Evolutionary conservation across 2,329 filamentous ascomycete genomes (phyloP).

Genomic region (Nectriaceae sp.): DNA sequence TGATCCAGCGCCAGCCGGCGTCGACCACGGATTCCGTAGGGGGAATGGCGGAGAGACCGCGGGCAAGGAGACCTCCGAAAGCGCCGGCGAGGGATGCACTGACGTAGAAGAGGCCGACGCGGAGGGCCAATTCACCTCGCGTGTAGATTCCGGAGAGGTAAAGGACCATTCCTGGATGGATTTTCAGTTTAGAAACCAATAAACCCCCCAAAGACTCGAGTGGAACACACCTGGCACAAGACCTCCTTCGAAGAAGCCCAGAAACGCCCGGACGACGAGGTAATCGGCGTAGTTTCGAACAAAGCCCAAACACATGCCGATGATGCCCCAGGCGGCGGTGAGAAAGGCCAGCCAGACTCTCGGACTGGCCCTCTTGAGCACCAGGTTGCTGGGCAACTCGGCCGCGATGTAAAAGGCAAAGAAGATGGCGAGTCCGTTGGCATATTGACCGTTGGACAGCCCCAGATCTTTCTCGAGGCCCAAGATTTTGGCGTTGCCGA

Average conservation of each 20-base stretch:
- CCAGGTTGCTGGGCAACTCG: conserved; percentile 65
- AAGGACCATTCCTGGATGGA: conserved; percentile 67
- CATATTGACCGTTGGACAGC: conserved; percentile 64
- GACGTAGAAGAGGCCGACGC: conserved; percentile 70
- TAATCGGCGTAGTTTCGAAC: conserved; percentile 58
- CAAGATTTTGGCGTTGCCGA: conserved; percentile 69
- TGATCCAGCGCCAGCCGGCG: too few relatives aligned
- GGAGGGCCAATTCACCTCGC: conserved; percentile 59
- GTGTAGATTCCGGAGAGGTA: conserved; percentile 66
- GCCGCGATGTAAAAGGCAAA: conserved; percentile 64
- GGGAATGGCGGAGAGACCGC: too few relatives aligned
- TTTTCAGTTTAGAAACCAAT: too few relatives aligned
- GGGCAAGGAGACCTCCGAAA: too few relatives aligned
- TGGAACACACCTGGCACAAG: too few relatives aligned
- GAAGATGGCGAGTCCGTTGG: conserved; percentile 64
- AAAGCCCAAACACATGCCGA: conserved; percentile 60
- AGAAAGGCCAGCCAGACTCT: conserved; percentile 61
- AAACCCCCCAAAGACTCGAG: too few relatives aligned
- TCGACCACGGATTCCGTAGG: too few relatives aligned
- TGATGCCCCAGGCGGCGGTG: conserved; percentile 57
- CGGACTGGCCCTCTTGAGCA: conserved; percentile 62
- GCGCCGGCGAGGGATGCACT: conserved; percentile 56
- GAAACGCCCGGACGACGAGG: too few relatives aligned
- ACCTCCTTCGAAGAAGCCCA: too few relatives aligned
- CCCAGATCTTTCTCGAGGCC: conserved; percentile 59